Evolutionary conservation across 2,329 filamentous ascomycete species (phyloP), one percentile per base, ranked within the genome.

Genomic region (Dactylellina haptotyla): DNA sequence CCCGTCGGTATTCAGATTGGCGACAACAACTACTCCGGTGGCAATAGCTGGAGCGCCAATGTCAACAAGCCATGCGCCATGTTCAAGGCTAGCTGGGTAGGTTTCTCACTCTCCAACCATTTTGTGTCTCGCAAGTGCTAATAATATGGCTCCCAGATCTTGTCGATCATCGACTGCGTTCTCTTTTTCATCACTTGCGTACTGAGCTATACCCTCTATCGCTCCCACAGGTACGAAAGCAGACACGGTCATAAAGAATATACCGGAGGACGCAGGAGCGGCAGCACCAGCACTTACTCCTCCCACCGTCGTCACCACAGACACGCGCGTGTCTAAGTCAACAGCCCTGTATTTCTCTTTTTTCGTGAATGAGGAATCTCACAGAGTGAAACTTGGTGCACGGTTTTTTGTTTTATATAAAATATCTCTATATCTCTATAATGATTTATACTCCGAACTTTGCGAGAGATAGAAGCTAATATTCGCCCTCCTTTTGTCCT

Each of bases 51-150:
- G 69, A 81, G 84, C 43, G 79, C 88, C 41, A 81, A 85, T 59
- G 81, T 88, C 37, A 85, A 91, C 81, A 94, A 94, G 84, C 87
- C 88, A 3, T 98, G 94, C 82, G 87, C 90, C 54, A 95, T 97
- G 92, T 87, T 97, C 79, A 98, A 97, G 86, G 90, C 93, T 0
- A 86, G 85, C 76, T 98, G 92, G 82, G 94, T 92, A 58, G 32
- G 51, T 1, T 89, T 97, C 77, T 92, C n/a, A 8, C 41, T 41
- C 18, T 41, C 12, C 9, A 41, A 2, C 18, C 18, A 3, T 9
- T 41, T 1, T 34, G 32, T 34, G 12, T 3, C 14, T 41, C 12
- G 12, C 8, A 28, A 25, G 2, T 61, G 43, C 58, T 71, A 58
- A 71, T 37, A 28, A 18, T n/a, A 12, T 45, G 26, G 50, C n/a